Evolutionary conservation across 1,139 yeast genomes (phyloP).

Genomic region (Trichomonascaceae sp.): DNA sequence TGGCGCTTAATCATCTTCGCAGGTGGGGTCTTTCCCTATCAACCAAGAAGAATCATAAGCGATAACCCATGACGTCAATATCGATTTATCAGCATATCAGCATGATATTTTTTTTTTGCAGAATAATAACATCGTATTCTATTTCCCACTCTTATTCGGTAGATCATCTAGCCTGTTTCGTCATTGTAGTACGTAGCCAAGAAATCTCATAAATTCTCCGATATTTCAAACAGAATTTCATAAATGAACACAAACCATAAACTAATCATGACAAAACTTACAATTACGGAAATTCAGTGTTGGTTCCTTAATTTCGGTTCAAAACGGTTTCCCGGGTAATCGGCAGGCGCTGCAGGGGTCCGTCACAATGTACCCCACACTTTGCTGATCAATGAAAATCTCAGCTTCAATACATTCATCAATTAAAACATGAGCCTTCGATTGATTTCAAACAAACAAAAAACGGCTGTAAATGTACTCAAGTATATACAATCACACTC

Average conservation of each 20-base stretch:
- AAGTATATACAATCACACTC: conserved; percentile 30
- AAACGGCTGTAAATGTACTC: conserved; percentile 10
- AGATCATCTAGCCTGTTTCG: background rate
- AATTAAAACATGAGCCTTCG: conserved; percentile 1
- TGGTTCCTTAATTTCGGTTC: background rate
- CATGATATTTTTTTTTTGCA: too few species aligned
- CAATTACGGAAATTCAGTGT: background rate
- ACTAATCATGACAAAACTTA: background rate
- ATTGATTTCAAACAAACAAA: background rate
- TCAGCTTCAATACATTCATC: background rate
- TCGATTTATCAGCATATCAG: background rate
- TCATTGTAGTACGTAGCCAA: background rate
- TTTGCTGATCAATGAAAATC: background rate
- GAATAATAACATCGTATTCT: background rate
- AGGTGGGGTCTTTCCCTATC: background rate
- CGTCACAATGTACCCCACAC: background rate
- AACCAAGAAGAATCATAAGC: background rate
- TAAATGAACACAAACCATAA: background rate
- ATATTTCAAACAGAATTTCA: background rate
- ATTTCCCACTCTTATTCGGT: too few species aligned
- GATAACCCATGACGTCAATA: background rate
- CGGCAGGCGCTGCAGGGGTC: background rate
- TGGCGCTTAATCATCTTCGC: background rate
- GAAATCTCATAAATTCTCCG: background rate
- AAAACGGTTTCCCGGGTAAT: too few species aligned